These are phyloP conservation scores for Suillus variegatus DNA, from an alignment of 768 basidiomycete species.

Conservation along the genomic window DNA sequence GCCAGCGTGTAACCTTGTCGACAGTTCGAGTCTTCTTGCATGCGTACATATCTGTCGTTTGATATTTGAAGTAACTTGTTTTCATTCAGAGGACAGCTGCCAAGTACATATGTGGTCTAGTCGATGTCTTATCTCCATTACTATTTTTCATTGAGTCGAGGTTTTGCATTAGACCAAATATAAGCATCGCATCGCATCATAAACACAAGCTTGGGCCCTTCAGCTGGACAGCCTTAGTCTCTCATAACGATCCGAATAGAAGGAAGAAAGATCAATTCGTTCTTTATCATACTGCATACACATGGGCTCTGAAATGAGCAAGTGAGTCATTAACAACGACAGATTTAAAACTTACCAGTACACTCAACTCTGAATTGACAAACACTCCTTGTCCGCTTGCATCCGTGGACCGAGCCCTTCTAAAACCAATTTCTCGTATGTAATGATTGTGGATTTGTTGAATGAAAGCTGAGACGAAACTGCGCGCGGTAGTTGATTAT, in stretches of 20 bases:
- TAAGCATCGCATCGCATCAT: not conserved
- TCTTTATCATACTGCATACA: no score
- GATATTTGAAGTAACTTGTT: not conserved
- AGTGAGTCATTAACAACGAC: no score
- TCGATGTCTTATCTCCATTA: not conserved
- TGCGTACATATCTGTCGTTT: not conserved
- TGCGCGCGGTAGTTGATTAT: not conserved
- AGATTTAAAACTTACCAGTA: no score
- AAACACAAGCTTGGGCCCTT: no score
- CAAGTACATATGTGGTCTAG: not conserved
- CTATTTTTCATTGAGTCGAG: not conserved
- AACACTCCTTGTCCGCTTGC: no score
- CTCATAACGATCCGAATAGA: no score
- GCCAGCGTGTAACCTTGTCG: constrained; percentile 22
- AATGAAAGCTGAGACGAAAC: not conserved
- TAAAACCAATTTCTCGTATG: not conserved
- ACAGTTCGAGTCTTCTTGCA: not conserved
- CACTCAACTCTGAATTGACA: no score
- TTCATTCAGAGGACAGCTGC: not conserved
- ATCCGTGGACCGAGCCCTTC: no score
- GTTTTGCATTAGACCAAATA: not conserved
- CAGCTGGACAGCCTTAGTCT: no score
- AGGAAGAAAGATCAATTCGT: no score
- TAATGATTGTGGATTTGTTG: not conserved
- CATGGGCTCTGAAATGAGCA: constrained; percentile 18